Conservation (phyloP, 345 rosid species). For the Leavenworthia alabamica region DNA sequence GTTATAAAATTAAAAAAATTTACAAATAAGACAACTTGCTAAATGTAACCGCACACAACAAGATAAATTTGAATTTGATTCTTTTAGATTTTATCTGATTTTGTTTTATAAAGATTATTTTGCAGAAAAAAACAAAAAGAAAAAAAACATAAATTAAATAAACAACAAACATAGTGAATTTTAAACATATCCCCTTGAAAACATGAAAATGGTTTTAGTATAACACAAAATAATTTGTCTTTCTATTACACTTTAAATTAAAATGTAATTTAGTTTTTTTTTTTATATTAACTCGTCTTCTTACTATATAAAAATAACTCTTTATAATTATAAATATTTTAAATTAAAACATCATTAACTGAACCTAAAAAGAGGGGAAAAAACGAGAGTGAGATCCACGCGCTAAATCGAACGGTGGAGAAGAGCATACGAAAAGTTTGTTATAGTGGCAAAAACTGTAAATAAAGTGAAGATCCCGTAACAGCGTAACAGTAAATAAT, state of each 20-base stretch:
- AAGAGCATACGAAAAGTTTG: constrained; percentile 3
- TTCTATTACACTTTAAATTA: neutral
- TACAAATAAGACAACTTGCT: neutral
- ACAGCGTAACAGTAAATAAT: constrained; percentile 25
- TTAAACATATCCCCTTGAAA: neutral
- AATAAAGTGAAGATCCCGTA: constrained; percentile 15
- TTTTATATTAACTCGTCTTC: too few relatives aligned
- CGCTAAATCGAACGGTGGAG: constrained; percentile 8
- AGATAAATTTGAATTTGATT: neutral
- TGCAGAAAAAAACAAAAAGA: neutral
- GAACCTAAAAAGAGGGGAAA: constrained; percentile 2
- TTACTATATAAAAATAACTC: neutral
- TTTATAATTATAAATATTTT: neutral
- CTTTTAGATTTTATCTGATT: neutral
- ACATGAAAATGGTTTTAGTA: constrained; percentile 5
- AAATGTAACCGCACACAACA: neutral
- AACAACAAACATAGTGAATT: neutral
- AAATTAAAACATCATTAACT: neutral
- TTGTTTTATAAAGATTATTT: too few relatives aligned
- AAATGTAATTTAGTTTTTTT: too few relatives aligned
- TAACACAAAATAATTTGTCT: neutral
- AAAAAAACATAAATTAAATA: neutral
- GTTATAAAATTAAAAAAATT: neutral
- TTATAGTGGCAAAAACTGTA: constrained; percentile 22
- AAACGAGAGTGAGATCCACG: constrained; percentile 3